Evolutionary conservation across 78 protist genomes (phyloP), one percentile per base, ranked within the genome.

Genomic region (Andalucia godoyi): DNA sequence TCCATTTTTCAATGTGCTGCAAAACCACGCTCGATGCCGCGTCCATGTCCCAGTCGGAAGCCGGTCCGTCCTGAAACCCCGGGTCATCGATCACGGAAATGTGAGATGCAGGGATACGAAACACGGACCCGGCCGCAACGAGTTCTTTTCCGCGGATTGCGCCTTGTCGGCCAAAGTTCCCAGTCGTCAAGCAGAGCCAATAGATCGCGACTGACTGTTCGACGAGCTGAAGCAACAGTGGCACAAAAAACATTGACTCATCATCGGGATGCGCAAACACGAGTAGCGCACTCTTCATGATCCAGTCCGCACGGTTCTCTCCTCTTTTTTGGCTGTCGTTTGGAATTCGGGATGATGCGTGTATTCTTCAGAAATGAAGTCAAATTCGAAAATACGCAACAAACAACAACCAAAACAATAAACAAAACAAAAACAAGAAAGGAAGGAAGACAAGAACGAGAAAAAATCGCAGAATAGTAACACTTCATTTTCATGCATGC

Each of bases 211-310:
- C 43, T 23, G 6, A 5, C 47, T 13, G 8, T 8, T 4, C 34
- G 42, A 9, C 8, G 5, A 1, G 4, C 60, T 38, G 2, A 10
- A 25, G 40, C 45, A 55, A 29, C 17, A 80, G 29, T 6, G 93
- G 93, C 23, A 58, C 47, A 27, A 88, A 84, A 74, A 88, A 88
- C 93, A 88, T 88, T 21, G 80, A 71, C 65, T 88, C 93, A 41
- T 88, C 93, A 51, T 88, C 93, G n/a, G 93, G 93, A 43, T 88
- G 93, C 9, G 93, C 93, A 4, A 81, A 69, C 23, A 84, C 69
- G 27, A 88, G 57, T 37, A 72, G 46, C 6, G 41, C 39, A 17
- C 7, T 15, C 34, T n/a, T 5, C 38, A 15, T 66, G 3, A 18
- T 66, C 52, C 57, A 43, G 47, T n/a, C n/a, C n/a, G n/a, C n/a